phyloP scores from a whole-genome alignment of 2,329 filamentous ascomycete genomes.

The Purpureocillium lavendulum region DNA sequence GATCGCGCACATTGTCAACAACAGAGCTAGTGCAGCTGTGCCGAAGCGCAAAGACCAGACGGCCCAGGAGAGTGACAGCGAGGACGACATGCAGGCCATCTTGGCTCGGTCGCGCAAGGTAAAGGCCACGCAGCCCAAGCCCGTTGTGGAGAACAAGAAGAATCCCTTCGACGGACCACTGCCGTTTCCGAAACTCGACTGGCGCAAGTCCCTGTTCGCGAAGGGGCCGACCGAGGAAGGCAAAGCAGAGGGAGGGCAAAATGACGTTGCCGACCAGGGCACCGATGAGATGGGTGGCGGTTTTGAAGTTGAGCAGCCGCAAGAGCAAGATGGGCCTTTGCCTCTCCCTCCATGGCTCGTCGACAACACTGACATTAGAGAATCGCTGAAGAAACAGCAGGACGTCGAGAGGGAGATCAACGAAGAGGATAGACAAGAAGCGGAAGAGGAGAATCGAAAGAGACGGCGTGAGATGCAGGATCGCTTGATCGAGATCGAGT shows the following conservation, averaged over 20 bases:
- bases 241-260: conserved; percentile 13
- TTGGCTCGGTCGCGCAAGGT: conserved; percentile 61
- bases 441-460: conserved; percentile 45
- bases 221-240: conserved; percentile 25
- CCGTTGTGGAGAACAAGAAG: conserved; percentile 42
- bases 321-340: conserved; percentile 34
- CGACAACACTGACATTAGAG: conserved; percentile 57
- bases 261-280: conserved; percentile 17
- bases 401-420: conserved; percentile 51
- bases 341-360: conserved; percentile 71
- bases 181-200: conserved; percentile 81
- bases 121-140: conserved; percentile 35
- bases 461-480: conserved; percentile 33
- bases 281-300: conserved; percentile 53
- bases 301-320: conserved; percentile 45
- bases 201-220: conserved; percentile 52
- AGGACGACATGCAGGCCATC: conserved; percentile 72
- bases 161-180: conserved; percentile 70
- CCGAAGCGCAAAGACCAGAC: conserved; percentile 26
- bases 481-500: conserved; percentile 53
- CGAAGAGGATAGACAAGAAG: conserved; percentile 51
- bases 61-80: conserved; percentile 54
- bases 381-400: conserved; percentile 50
- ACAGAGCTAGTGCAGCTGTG: conserved; percentile 56
- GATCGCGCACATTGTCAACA: conserved; percentile 68